Base-by-base conservation (phyloP, 768 basidiomycete species). In the Boletus rex-veris region DNA sequence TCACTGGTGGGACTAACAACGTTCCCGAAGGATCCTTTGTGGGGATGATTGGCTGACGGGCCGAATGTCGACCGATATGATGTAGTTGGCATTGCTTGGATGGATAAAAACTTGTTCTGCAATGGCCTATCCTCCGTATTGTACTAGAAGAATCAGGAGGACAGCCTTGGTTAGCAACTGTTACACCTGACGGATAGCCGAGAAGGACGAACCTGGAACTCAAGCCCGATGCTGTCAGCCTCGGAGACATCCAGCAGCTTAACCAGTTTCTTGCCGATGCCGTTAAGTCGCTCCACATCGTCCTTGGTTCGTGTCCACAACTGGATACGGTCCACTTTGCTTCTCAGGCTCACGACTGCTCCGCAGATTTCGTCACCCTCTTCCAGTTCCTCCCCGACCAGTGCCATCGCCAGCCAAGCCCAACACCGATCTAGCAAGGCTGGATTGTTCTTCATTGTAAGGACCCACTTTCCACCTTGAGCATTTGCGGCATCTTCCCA, bases 401-500 rank as follows among this genome's bases (percentile, higher is more conserved):
- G 80, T 4, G 90, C 91, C 88, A 96, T 92, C 31, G 89, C 85
- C 18, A 96, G 76, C 84, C 91, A 93, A 44, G 78, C 79, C 93
- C 94, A 97, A 69, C 87, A 91, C 36, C 88, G 79, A 75, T 97
- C 93, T 46, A 96, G 74, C 61, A 93, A 68, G 44, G 72, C 71
- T 4, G 90, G 84, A 59, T 86, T 89, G 62, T 87, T 86, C 76
- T 88, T 88, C 86, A 96, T 92, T 63, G 92, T 92, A 53, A 98
- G 71, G 18, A 94, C 92, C 94, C 94, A 97, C 74, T 94, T 95
- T 35, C 94, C 94, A 18, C 94, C 94, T 49, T 86, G 81, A 24
- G 90, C 88, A 64, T 97, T 97, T 50, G 92, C 90, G 30, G 82
- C 82, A 68, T 96, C 94, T 74, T 96, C 94, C 93, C 93, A 97